A percentile compares a stretch with the other conserved stretches of the same genome.
phyloP scores from a whole-genome alignment of 2,329 filamentous ascomycete genomes.

The Sporothrix curviconia region DNA sequence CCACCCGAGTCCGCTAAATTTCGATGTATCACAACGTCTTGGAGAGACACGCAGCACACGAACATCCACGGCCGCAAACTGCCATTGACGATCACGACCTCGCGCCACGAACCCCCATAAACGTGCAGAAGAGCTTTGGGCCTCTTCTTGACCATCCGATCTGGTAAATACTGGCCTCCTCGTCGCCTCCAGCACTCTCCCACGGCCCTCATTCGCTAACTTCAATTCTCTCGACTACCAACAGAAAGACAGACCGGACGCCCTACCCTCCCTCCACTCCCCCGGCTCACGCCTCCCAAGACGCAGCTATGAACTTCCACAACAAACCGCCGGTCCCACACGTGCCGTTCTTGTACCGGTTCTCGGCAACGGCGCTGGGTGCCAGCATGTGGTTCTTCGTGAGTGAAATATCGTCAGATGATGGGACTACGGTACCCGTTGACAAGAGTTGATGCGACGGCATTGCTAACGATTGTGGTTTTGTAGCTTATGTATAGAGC shows the following conservation, averaged over 20 bases:
- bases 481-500: constrained; percentile 85
- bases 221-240: background rate
- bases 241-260: background rate
- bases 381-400: constrained; percentile 99
- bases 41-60: background rate
- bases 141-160: background rate
- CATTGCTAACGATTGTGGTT: constrained; percentile 12
- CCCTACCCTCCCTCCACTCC: background rate
- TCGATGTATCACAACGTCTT: background rate
- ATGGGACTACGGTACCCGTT: no score
- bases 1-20: constrained; percentile 5
- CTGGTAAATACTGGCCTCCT: background rate
- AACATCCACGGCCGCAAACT: background rate
- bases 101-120: background rate
- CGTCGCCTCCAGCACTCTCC: background rate
- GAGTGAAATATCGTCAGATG: constrained; percentile 24
- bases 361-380: constrained; percentile 77
- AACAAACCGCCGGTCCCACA: constrained; percentile 32
- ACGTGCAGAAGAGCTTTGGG: background rate
- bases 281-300: no score
- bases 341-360: constrained; percentile 64
- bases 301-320: constrained; percentile 18
- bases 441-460: background rate
- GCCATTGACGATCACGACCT: constrained; percentile 9
- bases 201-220: background rate